Base-by-base conservation (phyloP, 2,329 filamentous ascomycete genomes). In the Monosporascus cannonballus region DNA sequence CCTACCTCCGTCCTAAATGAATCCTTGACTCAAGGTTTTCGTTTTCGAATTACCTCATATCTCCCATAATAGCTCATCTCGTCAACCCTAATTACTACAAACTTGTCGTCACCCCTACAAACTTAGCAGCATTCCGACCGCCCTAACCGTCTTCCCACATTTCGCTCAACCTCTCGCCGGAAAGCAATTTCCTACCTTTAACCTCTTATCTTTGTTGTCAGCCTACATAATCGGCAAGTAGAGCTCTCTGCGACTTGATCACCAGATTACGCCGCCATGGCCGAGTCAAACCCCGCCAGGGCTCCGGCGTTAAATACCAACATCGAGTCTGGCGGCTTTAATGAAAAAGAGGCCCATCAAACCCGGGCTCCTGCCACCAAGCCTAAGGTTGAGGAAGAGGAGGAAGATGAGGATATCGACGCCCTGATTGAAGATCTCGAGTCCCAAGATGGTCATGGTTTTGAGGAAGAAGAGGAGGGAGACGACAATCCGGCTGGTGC, bases 371-470 rank as follows among this genome's bases (percentile, higher is more conserved):
- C 67, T 47, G 58, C 69, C 54, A 69, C 69, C 65, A 71, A 73
- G 64, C 63, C 67, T 54, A 75, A 73, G 64, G 68, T 65, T 22
- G 74, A 71, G 44, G 80, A 80, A 30, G 84, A 85, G 48, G 86
- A 91, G 22, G 87, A 89, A 46, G 87, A 90, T 64, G 87, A 90
- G 74, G 87, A 93, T 69, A 90, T 96, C 61, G 89, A 95, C 67
- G 84, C 85, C 65, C 79, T 96, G 65, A 95, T 96, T 61, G 87
- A 91, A 70, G 90, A 94, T 64, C 85, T 95, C 61, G 87, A 94
- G 74, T 90, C 86, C 42, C 78, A 90, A 63, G 89, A 94, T 70
- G 89, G 86, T 51, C 83, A 85, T 61, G 78, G 80, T 51, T 75
- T 78, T 18, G 76, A 85, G 25, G 83, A 87, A 27, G 83, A 84